Evolutionary conservation across 2,329 filamentous ascomycete genomes (phyloP), one percentile per base, ranked within the genome.

Genomic region (Kalaharituber pfeilii): DNA sequence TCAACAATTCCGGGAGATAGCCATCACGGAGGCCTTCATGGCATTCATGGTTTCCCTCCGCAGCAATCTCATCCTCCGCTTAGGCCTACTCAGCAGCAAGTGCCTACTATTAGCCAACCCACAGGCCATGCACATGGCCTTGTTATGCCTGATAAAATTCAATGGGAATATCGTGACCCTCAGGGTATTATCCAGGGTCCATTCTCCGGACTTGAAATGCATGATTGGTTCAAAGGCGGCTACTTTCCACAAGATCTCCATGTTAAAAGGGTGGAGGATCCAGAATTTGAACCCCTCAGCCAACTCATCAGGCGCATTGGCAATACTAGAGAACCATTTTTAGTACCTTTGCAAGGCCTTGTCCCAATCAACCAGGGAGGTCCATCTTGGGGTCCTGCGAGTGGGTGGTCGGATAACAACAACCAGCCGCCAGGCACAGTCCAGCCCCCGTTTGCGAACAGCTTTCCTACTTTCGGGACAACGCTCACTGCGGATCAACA

Each of bases 111-210:
- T 22, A n/a, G 87, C 60, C 76, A 86, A 50, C 80, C 81, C 26
- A 70, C 77, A 49, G 71, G 78, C 26, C 82, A 85, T 64, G 79
- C 83, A 59, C 81, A 86, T 15, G 88, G 84, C 45, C 96, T 98
- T 88, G 89, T 98, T 4, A 96, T 98, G 91, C 91, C 91, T 1
- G 91, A 98, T 67, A 78, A 93, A 13, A 98, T 98, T 87, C 78
- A 89, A 63, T 98, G 91, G 91, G 89, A 95, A 18, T 98, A 98
- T 66, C 81, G 93, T 52, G 91, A 98, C 66, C 91, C 91, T 4
- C 86, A 94, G 66, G 87, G 87, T 22, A 83, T 86, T 58, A 82
- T 86, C 5, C 91, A 98, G 66, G 91, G 91, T 0, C 91, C 91
- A 0, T 98, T 91, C 70, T 95, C 87, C 36, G 91, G 91, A 1